Conservation (phyloP, 2,329 filamentous ascomycete species). For the Drechslera avenae region DNA sequence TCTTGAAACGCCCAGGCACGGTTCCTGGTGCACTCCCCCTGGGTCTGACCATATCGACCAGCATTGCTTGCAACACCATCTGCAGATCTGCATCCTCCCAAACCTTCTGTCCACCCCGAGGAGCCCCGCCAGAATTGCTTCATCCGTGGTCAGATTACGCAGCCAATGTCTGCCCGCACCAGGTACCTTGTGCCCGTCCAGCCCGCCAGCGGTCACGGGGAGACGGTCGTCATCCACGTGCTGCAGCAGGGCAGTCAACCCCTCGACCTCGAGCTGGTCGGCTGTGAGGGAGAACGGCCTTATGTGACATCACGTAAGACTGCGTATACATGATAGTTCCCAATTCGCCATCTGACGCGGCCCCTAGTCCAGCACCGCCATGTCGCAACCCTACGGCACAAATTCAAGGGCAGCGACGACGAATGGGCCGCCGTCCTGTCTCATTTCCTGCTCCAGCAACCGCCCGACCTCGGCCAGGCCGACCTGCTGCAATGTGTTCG, state of each 20-base stretch:
- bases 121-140: slow-evolving; percentile 4
- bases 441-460: slow-evolving; percentile 59
- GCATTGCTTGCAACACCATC: slow-evolving; percentile 3
- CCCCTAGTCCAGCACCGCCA: slow-evolving; percentile 41
- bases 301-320: slow-evolving; percentile 64
- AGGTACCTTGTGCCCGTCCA: slow-evolving; percentile 62
- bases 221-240: slow-evolving; percentile 67
- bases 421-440: slow-evolving; percentile 71
- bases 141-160: not conserved
- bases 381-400: slow-evolving; percentile 38
- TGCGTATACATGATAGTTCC: slow-evolving; percentile 22
- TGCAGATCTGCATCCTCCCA: too few species aligned
- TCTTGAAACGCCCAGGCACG: slow-evolving; percentile 21
- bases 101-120: not conserved
- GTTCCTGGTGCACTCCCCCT: slow-evolving; percentile 10
- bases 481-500: slow-evolving; percentile 61
- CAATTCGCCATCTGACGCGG: slow-evolving; percentile 28
- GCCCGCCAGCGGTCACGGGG: slow-evolving; percentile 58
- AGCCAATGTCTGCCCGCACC: slow-evolving; percentile 19
- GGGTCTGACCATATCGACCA: slow-evolving; percentile 5
- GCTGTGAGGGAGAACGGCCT: slow-evolving; percentile 68
- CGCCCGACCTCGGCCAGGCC: slow-evolving; percentile 50
- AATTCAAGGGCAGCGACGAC: slow-evolving; percentile 48
- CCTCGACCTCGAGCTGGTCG: slow-evolving; percentile 70
- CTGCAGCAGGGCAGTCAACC: slow-evolving; percentile 57